These are phyloP conservation scores for Avena sativa DNA, from an alignment of 176 grass and related monocot species.

Conservation along the genomic window DNA sequence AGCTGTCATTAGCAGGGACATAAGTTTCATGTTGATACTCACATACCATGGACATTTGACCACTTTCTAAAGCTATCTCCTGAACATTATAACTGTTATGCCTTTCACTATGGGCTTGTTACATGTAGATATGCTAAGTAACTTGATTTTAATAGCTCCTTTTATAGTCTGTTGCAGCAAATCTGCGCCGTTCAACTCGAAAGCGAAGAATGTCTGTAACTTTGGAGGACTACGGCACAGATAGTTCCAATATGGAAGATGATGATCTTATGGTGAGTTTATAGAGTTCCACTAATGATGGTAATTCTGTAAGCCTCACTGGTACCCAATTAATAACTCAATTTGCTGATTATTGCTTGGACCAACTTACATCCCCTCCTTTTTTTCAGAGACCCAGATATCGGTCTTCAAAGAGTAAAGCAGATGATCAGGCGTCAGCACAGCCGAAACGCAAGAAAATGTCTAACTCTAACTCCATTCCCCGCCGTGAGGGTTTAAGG, in stretches of 20 bases:
- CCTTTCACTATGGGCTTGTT: conserved; percentile 20
- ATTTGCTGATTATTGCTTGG: conserved; percentile 7
- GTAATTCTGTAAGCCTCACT: not conserved
- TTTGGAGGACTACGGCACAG: conserved; percentile 83
- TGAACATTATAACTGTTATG: not conserved
- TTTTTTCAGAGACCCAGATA: conserved; percentile 71
- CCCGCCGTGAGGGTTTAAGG: conserved; percentile 87
- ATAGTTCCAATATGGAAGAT: conserved; percentile 95
- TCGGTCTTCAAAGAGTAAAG: conserved; percentile 83
- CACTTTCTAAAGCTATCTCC: conserved; percentile 10
- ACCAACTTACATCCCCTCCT: conserved; percentile 1
- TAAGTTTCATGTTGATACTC: not conserved
- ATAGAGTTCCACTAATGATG: conserved; percentile 32
- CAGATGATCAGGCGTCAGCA: conserved; percentile 52
- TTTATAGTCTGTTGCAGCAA: conserved; percentile 83
- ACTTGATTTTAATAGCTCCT: conserved; percentile 41
- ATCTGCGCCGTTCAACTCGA: conserved; percentile 89
- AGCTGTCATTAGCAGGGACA: conserved; percentile 21
- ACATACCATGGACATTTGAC: conserved; percentile 6
- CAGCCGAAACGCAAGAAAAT: conserved; percentile 63
- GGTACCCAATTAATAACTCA: conserved; percentile 15
- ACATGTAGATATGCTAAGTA: conserved; percentile 11
- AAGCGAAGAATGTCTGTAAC: conserved; percentile 93
- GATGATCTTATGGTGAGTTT: conserved; percentile 94
- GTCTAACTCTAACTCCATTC: conserved; percentile 66